Evolutionary conservation across 192 early-diverging fungal genomes (phyloP), one percentile per base, ranked within the genome.

Genomic region (Lobosporangium transversale): DNA sequence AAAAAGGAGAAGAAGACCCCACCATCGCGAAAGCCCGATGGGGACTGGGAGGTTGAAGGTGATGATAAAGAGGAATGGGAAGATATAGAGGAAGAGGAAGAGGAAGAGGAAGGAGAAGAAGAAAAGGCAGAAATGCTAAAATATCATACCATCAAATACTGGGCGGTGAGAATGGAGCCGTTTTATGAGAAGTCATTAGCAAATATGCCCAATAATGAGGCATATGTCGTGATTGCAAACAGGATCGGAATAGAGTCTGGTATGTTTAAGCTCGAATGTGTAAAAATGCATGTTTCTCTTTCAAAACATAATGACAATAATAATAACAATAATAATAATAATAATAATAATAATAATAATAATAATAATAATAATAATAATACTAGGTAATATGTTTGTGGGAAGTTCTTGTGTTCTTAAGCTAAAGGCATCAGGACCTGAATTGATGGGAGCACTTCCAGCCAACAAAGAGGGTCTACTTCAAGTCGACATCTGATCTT

Each of bases 321-420:
- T n/a, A n/a, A n/a, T n/a, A n/a, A n/a, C n/a, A n/a, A n/a, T n/a
- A n/a, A n/a, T n/a, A n/a, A n/a, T n/a, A n/a, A n/a, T n/a, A n/a
- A n/a, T n/a, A n/a, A n/a, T n/a, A n/a, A n/a, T n/a, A n/a, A n/a
- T n/a, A n/a, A n/a, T n/a, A n/a, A n/a, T n/a, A n/a, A n/a, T n/a
- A n/a, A n/a, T n/a, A n/a, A n/a, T n/a, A n/a, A n/a, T n/a, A n/a
- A n/a, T n/a, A n/a, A n/a, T n/a, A n/a, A n/a, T n/a, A n/a, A 4
- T 49, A 15, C 18, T 57, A 74, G 70, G 62, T 30, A 45, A 10
- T n/a, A 40, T 58, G 18, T 74, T 74, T 47, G 70, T 74, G 24
- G 70, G 70, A 33, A 74, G 70, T 26, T 65, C 70, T 2, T 74
- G 70, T 42, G 70, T 74, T 8, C 37, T 74, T 18, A 64, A 47